These are phyloP conservation scores for Russula sp. DNA, from an alignment of 768 basidiomycete genomes.

Conservation along the genomic window DNA sequence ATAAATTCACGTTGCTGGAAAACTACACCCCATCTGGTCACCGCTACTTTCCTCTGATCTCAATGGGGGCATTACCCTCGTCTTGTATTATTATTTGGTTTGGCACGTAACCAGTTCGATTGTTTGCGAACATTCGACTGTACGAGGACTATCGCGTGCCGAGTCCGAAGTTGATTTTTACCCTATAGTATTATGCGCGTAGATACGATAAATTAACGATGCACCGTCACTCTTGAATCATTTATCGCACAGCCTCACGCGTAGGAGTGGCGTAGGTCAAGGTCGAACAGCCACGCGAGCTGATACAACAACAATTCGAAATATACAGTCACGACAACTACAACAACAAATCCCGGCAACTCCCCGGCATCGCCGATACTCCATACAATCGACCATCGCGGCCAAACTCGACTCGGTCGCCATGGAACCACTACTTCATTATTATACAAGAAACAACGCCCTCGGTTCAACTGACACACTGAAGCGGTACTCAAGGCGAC, in stretches of 20 bases:
- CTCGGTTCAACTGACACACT: background rate
- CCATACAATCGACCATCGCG: no score
- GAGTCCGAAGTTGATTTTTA: background rate
- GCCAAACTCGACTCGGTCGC: background rate
- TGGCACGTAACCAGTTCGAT: background rate
- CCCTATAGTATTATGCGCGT: background rate
- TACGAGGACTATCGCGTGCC: background rate
- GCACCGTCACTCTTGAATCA: no score
- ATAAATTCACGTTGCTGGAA: conserved; percentile 36
- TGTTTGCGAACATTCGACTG: background rate
- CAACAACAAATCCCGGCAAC: no score
- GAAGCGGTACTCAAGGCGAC: background rate
- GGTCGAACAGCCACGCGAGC: no score
- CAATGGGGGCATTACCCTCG: background rate
- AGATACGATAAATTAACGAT: background rate
- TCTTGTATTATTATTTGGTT: conserved; percentile 18
- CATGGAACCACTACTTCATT: background rate
- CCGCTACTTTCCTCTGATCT: conserved; percentile 10
- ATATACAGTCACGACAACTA: no score
- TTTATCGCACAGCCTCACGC: no score
- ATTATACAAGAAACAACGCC: background rate
- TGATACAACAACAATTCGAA: no score
- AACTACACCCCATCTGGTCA: background rate
- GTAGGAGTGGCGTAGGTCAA: no score
- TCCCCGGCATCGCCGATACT: background rate